Evolutionary conservation across 169 alveolate species (phyloP), one percentile per base, ranked within the genome.

Genomic region (Plasmodium falciparum): DNA sequence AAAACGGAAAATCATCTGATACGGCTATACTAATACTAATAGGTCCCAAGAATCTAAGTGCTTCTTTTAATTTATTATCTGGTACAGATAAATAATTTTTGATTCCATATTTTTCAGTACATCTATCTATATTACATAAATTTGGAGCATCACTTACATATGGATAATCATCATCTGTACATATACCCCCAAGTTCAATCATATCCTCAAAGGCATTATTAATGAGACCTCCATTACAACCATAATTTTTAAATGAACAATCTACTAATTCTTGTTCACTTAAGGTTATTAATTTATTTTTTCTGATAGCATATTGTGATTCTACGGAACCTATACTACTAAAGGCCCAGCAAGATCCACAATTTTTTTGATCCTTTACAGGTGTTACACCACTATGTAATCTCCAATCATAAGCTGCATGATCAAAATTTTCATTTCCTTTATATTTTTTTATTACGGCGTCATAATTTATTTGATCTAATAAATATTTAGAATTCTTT

Each of bases 11-110:
- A 94, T 96, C 97, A 29, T 90, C 93, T 52, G 92, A 59, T 33
- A 97, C 99, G 76, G 96, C 98, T 54, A 98, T 89, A 43, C 96
- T 97, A 20, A 97, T 97, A 3, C 98, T 95, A 26, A 97, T 95
- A 7, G 97, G 97, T 45, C 85, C 95, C 50, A 93, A 74, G 17
- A 29, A 72, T 59, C 74, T 73, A 4, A 95, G 22, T 15, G 96
- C 95, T 11, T 94, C 80, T 47, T 90, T 76, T 12, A 62, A 45
- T 24, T 94, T 92, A 20, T 45, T 52, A 49, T 78, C 49, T n/a
- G 72, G 49, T 0, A 86, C 74, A 24, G 58, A 20, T 15, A 65
- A 49, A 15, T 89, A 65, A 43, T 49, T 92, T 62, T 76, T 86
- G 17, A 71, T 74, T 52, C 15, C 47, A 73, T 70, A 89, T 26